Percentiles rank a stretch among this genome's conserved stretches.
These are phyloP conservation scores for Xerocomellus intermedius DNA, from an alignment of 768 basidiomycete genomes.

Conservation along the genomic window DNA sequence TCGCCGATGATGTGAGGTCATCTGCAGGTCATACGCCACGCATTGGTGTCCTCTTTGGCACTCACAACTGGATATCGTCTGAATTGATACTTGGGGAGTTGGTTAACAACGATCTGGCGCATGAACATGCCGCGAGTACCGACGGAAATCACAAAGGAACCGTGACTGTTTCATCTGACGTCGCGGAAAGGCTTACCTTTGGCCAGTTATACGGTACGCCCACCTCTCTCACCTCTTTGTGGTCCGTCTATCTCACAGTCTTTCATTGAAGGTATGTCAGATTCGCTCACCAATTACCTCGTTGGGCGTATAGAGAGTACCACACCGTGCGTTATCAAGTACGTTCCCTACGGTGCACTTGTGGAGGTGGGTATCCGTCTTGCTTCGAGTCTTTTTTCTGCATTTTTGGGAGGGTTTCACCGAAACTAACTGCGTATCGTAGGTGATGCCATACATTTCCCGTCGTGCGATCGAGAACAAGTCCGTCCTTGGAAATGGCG, in stretches of 20 bases:
- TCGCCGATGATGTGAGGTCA: conserved; percentile 49
- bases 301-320: conserved; percentile 49
- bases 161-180: conserved; percentile 48
- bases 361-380: conserved; percentile 45
- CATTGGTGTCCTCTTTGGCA: conserved; percentile 78
- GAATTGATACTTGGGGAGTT: conserved; percentile 60
- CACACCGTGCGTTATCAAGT: conserved; percentile 81
- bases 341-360: conserved; percentile 74
- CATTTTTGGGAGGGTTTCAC: too few relatives aligned
- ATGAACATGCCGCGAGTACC: conserved; percentile 13
- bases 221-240: not conserved
- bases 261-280: conserved; percentile 69
- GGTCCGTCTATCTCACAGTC: not conserved
- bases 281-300: conserved; percentile 72
- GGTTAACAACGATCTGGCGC: conserved; percentile 49
- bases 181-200: conserved; percentile 65
- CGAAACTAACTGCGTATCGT: not conserved
- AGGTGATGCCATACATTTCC: conserved; percentile 90
- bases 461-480: conserved; percentile 94
- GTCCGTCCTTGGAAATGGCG: conserved; percentile 73
- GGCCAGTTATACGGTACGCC: conserved; percentile 80
- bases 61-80: conserved; percentile 79
- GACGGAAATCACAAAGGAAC: conserved; percentile 24
- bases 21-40: conserved; percentile 13
- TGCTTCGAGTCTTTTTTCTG: not conserved